A percentile compares a stretch with the other conserved stretches of the same genome.
Conservation (phyloP, 192 early-diverging fungal species). For the Coemansia sp. region DNA sequence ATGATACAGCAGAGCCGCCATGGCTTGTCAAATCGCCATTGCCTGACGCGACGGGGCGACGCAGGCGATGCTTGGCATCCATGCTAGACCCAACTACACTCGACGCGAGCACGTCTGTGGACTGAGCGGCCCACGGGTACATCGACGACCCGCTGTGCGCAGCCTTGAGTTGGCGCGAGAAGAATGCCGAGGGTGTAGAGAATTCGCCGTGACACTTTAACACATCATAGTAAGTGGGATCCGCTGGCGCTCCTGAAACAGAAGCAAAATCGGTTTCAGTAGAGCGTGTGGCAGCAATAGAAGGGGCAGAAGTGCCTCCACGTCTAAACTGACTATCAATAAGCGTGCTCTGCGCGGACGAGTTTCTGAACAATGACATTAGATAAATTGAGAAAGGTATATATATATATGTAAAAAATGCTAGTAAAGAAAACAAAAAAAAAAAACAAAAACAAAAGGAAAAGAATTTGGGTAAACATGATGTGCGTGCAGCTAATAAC, state of each 20-base stretch:
- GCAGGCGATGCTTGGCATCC: conserved; percentile 30
- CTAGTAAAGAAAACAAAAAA: background rate
- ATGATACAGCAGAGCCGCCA: conserved; percentile 5
- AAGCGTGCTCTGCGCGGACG: conserved; percentile 17
- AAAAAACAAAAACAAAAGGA: background rate
- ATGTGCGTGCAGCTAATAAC: conserved; percentile 2
- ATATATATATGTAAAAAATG: background rate
- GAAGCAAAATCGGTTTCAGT: background rate
- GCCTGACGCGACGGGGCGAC: conserved; percentile 11
- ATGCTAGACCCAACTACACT: background rate
- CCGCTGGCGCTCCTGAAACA: background rate
- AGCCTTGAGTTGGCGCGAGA: conserved; percentile 29
- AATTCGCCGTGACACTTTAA: conserved; percentile 47
- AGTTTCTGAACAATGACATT: conserved; percentile 30
- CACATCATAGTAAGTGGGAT: conserved; percentile 53
- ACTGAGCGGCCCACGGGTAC: conserved; percentile 37
- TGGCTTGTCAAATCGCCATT: background rate
- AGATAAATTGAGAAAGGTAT: background rate
- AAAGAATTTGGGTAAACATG: conserved; percentile 8
- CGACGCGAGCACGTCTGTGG: background rate
- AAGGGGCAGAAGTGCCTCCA: background rate
- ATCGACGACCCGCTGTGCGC: conserved; percentile 13
- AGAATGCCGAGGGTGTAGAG: conserved; percentile 34
- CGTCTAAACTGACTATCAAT: conserved; percentile 10
- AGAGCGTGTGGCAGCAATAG: background rate